Conservation (phyloP, 768 basidiomycete genomes). For the Lactarius vividus region DNA sequence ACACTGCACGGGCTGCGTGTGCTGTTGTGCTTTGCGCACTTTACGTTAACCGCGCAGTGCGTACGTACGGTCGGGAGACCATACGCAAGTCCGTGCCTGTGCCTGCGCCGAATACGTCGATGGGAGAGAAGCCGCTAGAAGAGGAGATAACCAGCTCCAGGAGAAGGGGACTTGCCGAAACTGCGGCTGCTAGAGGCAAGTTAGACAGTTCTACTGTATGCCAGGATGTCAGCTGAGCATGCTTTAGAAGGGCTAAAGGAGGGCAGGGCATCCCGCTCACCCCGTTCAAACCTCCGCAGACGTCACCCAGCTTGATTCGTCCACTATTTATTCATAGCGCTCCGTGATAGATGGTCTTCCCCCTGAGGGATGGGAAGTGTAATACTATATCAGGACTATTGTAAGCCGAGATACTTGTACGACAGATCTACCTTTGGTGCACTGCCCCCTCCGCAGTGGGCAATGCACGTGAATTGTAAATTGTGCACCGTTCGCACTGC, state of each 20-base stretch:
- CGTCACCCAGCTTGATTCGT: constrained; percentile 12
- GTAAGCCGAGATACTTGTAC: not conserved
- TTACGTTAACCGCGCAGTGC: constrained; percentile 62
- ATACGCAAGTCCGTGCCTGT: not conserved
- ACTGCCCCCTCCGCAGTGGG: not conserved
- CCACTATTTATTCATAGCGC: not conserved
- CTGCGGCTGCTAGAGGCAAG: constrained; percentile 11
- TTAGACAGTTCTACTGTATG: not conserved
- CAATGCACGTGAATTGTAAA: not conserved
- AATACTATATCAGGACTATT: not conserved
- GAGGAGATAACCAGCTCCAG: not conserved
- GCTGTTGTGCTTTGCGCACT: constrained; percentile 59
- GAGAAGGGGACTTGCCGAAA: constrained; percentile 12
- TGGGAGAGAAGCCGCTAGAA: constrained; percentile 9
- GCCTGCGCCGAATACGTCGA: not conserved
- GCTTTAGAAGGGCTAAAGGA: constrained; percentile 7
- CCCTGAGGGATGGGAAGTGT: not conserved
- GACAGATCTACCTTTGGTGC: not conserved
- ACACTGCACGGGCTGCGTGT: constrained; percentile 70
- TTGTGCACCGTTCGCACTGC: not conserved
- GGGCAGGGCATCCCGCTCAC: constrained; percentile 3
- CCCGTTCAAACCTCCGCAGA: constrained; percentile 11
- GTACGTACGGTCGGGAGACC: constrained; percentile 48
- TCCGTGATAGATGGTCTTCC: not conserved
- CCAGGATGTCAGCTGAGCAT: not conserved